Base-by-base conservation (phyloP, 2,329 filamentous ascomycete species). In the Blumeriella jaapii region DNA sequence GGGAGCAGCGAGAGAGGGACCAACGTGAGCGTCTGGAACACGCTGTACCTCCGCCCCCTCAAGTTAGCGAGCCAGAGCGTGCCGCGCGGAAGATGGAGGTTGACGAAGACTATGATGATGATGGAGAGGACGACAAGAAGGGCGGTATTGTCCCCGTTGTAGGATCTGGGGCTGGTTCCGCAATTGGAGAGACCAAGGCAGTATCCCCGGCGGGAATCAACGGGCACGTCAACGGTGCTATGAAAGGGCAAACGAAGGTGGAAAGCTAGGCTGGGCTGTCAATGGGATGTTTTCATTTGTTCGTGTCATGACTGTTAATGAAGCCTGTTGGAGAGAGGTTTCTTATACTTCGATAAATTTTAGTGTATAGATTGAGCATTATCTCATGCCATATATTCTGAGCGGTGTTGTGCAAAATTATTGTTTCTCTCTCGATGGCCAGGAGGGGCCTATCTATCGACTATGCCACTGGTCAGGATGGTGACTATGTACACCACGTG, bases 91-190 rank as follows among this genome's bases (percentile, higher is more conserved):
- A 93, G 60, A 93, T 98, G 75, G 89, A 96, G 5, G 83, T 96
- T 13, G 87, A 98, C 49, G 91, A 98, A 57, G 82, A 96, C 56
- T 96, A 98, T 52, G 89, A 96, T 56, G 89, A 96, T 52, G 89
- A 87, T 38, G 84, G 75, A 4, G 87, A 93, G 47, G 89, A 95
- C 40, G 81, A 91, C 38, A 78, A 79, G 62, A 79, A 79, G 56
- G 55, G 65, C 6, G 67, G 61, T 1, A 61, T 69, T 10, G 56
- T 59, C 6, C 62, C 65, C 7, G 57, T 57, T 11, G 59, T 63
- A 8, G 59, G 55, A 7, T 65, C 69, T 12, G 57, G 63, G 3
- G 58, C 69, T 11, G 62, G 60, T 11, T 55, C 55, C 17, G 44
- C 46, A 26, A 38, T 50, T 22, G 51, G 50, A 10, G 71, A 76